Evolutionary conservation across 1,139 yeast species (phyloP).

Genomic region (Debaryomyces udenii): DNA sequence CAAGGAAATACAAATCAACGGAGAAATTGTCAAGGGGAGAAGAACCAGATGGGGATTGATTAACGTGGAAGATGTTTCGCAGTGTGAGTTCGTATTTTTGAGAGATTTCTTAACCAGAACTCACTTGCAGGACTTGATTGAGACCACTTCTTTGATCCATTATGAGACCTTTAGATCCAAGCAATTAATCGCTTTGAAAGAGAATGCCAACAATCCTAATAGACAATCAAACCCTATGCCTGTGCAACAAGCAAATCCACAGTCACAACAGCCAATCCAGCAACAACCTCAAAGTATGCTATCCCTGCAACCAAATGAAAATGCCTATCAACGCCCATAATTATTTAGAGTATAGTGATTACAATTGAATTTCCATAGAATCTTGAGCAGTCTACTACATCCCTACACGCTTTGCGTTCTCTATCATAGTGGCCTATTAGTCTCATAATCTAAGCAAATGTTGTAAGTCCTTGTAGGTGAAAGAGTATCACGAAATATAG

Average conservation of each 20-base stretch:
- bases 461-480: no score
- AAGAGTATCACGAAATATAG: no score
- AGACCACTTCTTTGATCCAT: slow-evolving; percentile 84
- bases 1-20: slow-evolving; percentile 68
- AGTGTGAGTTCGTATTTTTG: slow-evolving; percentile 92
- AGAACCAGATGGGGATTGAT: slow-evolving; percentile 92
- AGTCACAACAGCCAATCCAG: slow-evolving; percentile 8
- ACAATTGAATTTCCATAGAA: neutral
- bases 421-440: no score
- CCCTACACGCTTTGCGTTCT: no score
- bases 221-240: slow-evolving; percentile 28
- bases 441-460: no score
- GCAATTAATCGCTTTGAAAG: slow-evolving; percentile 92
- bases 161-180: slow-evolving; percentile 93
- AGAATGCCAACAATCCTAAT: slow-evolving; percentile 62
- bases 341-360: slow-evolving; percentile 5
- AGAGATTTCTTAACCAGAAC: slow-evolving; percentile 94
- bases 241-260: slow-evolving; percentile 6
- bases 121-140: slow-evolving; percentile 93
- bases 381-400: no score
- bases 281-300: slow-evolving; percentile 9
- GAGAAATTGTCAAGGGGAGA: slow-evolving; percentile 85
- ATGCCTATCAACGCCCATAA: slow-evolving; percentile 11
- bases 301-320: slow-evolving; percentile 6
- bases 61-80: slow-evolving; percentile 90